Evolutionary conservation across 805 yeast genomes (phyloP), one percentile per base, ranked within the genome.

Genomic region (Zygosaccharomyces kombuchaensis): DNA sequence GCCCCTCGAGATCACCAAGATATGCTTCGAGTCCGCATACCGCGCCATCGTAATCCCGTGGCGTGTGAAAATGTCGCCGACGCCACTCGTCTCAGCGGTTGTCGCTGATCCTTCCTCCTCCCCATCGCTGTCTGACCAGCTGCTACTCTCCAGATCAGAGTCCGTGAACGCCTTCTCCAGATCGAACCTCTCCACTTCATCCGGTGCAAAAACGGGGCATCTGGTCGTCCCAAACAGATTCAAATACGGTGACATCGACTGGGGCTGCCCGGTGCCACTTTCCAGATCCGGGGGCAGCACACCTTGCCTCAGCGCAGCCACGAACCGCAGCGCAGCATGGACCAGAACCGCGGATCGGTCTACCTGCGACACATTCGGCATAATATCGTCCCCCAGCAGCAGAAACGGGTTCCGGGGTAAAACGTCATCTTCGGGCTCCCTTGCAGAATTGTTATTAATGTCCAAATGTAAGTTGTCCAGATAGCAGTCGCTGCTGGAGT

Each of bases 321-420:
- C 73, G 53, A 85, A 85, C 62, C 86, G 77, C 56, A 84, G 67
- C 2, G 87, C 74, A 4, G 89, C 82, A 43, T 79, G 76, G 22
- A 83, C 73, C 51, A 85, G 65, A 22, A 77, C 81, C 2, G 90
- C 80, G 7, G 90, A 82, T 30, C 91, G 63, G 50, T 80, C 82
- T 9, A 78, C 69, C 65, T 85, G 95, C 42, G 76, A 70, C 12
- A 87, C 73, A 47, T 75, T 76, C 13, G 78, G 72, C 50, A 79
- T 72, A 1, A 91, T 90, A 52, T 85, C 95, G 58, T 84, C 84
- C 52, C 84, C 88, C 13, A 85, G 63, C 9, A 85, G 76, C 52
- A 85, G 72, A 56, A 82, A 84, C 1, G 95, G 95, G 59, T 84
- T 85, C 50, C 91, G 70, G 4, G 95, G 95, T 35, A 85, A 67